phyloP scores from a whole-genome alignment of 2,329 filamentous ascomycete genomes.

The Colletotrichum sidae region DNA sequence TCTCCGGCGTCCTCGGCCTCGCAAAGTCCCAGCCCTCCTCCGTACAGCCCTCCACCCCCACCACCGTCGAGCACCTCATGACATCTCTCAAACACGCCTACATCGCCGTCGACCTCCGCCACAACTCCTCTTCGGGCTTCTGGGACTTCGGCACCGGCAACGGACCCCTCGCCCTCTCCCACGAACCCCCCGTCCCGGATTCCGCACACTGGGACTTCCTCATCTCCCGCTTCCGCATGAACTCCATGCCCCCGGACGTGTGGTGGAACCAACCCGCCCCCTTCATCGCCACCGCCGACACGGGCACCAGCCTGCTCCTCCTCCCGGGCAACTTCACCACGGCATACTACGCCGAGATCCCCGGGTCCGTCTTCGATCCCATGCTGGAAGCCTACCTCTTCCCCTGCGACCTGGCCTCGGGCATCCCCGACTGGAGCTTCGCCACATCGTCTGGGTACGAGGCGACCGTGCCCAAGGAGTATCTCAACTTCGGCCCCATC shows the following conservation, averaged over 20 bases:
- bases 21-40: constrained; percentile 59
- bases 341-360: constrained; percentile 69
- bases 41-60: constrained; percentile 54
- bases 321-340: constrained; percentile 66
- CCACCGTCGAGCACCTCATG: constrained; percentile 58
- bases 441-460: constrained; percentile 61
- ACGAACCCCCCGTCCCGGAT: constrained; percentile 24
- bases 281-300: constrained; percentile 71
- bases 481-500: constrained; percentile 66
- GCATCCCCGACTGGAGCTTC: constrained; percentile 68
- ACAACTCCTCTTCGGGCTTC: constrained; percentile 43
- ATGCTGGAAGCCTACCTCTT: constrained; percentile 64
- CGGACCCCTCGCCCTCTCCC: constrained; percentile 40
- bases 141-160: constrained; percentile 57
- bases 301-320: constrained; percentile 75
- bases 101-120: constrained; percentile 61
- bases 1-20: constrained; percentile 66
- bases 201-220: constrained; percentile 62
- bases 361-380: constrained; percentile 61
- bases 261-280: constrained; percentile 50
- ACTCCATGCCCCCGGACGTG: constrained; percentile 42
- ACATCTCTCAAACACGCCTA: constrained; percentile 53
- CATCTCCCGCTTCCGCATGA: constrained; percentile 55
- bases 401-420: constrained; percentile 64
- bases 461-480: constrained; percentile 65